These are phyloP conservation scores for Eucommia ulmoides DNA, from an alignment of 257 asterid species.

Conservation along the genomic window DNA sequence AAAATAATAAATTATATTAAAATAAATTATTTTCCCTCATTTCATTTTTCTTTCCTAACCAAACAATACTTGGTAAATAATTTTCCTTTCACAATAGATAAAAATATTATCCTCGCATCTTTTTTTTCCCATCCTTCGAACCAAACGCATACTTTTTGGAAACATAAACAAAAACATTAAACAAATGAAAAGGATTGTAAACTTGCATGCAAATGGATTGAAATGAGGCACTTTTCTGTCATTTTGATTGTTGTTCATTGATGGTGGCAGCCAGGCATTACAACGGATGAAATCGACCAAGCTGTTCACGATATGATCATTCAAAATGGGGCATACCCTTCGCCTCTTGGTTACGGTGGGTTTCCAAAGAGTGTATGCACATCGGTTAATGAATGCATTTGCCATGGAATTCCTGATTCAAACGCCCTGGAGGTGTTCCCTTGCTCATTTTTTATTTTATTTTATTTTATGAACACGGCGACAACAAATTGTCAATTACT, in stretches of 20 bases:
- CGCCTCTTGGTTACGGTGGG: slow-evolving; percentile 97
- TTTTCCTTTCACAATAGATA: not conserved
- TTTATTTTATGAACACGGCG: too few relatives aligned
- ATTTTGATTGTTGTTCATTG: slow-evolving; percentile 11
- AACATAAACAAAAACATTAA: too few relatives aligned
- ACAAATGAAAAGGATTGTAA: not conserved
- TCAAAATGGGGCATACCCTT: slow-evolving; percentile 91
- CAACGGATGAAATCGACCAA: slow-evolving; percentile 87
- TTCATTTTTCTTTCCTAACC: not conserved
- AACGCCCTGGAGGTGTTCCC: slow-evolving; percentile 73
- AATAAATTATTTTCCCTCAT: too few relatives aligned
- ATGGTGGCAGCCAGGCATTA: slow-evolving; percentile 94
- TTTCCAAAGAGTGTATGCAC: slow-evolving; percentile 99
- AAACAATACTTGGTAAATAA: not conserved
- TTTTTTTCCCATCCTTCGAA: not conserved
- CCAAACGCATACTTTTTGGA: not conserved
- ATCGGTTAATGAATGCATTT: slow-evolving; percentile 96
- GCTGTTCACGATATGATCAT: slow-evolving; percentile 94
- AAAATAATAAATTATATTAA: not conserved
- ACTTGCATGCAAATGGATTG: not conserved
- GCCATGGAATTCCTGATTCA: slow-evolving; percentile 99
- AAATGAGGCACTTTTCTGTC: not conserved
- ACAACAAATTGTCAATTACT: slow-evolving; percentile 7
- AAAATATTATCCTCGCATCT: not conserved
- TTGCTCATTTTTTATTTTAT: too few relatives aligned